Evolutionary conservation across 805 yeast species (phyloP), one percentile per base, ranked within the genome.

Genomic region (Saitoella complicata): DNA sequence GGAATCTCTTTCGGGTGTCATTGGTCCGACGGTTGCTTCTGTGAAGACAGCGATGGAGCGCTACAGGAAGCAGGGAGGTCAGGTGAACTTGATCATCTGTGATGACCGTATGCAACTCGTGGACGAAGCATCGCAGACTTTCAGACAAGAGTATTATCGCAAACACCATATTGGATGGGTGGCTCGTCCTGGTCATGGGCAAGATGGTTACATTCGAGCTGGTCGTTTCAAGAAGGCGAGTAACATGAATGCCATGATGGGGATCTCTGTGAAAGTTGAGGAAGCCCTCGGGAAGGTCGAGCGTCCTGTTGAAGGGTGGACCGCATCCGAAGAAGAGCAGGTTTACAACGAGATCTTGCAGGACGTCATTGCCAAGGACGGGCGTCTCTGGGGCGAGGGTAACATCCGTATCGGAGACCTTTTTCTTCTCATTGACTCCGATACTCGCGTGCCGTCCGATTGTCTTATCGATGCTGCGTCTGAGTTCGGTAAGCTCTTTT

Each of bases 381-480:
- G 45, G 6, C 44, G 37, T 6, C 43, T 47, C 41, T 35, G 40
- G 47, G 46, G 46, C 2, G 51, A 41, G 5, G 51, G 51, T 6
- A 48, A 48, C 41, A 48, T 48, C 37, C 46, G 51, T 11, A 36
- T 48, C 31, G 51, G 51, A 29, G 51, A 48, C 13, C 12, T 48
- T 35, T 45, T 48, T 32, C 38, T 48, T 31, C 39, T 48, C 31
- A 42, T 48, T 32, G 49, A 48, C 32, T 48, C 51, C 7, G 51
- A 45, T 40, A 48, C 51, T 11, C 44, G 51, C 6, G 46, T 48
- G n/a, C 49, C 51, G 9, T 46, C 40, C 29, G 51, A 46, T 32
- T 48, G 51, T 32, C 44, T 48, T 21, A 40, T 48, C 9, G 50
- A 48, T 31, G 50, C 50, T 9, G 50, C 50, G n/a, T 45, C 48